Evolutionary conservation across 495 filamentous ascomycete species (phyloP).

Genomic region (Hapsidospora chrysogenum): DNA sequence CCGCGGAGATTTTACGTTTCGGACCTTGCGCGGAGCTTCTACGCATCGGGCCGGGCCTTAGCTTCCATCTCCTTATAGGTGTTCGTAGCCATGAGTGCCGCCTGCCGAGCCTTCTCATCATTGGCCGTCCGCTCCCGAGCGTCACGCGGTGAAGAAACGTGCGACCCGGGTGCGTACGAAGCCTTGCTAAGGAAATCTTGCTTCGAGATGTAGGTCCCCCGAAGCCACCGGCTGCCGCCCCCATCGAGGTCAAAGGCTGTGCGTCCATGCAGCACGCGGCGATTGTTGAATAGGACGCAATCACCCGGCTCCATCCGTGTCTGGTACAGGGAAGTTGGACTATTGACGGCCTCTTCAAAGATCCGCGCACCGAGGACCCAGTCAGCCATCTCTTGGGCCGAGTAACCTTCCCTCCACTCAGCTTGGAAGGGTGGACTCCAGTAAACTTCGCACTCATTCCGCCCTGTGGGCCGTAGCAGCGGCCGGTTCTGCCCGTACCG

Average conservation of each 20-base stretch:
- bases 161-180: neutral
- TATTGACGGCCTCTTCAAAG: conserved; percentile 32
- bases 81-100: too few species aligned
- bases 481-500: conserved; percentile 37
- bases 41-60: too few species aligned
- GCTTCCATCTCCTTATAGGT: too few species aligned
- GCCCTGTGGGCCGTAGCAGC: conserved; percentile 26
- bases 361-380: conserved; percentile 22
- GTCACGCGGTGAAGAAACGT: too few species aligned
- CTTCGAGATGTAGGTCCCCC: conserved; percentile 65
- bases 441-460: conserved; percentile 26
- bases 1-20: too few species aligned
- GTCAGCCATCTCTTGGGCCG: conserved; percentile 3
- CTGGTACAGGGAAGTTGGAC: conserved; percentile 38
- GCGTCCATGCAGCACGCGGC: conserved; percentile 62
- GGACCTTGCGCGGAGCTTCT: too few species aligned
- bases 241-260: conserved; percentile 41
- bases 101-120: too few species aligned
- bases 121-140: too few species aligned
- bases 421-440: conserved; percentile 43
- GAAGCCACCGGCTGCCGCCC: conserved; percentile 57
- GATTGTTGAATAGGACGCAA: conserved; percentile 77
- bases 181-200: conserved; percentile 41
- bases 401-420: neutral
- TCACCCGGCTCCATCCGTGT: conserved; percentile 60